Evolutionary conservation across 2,329 filamentous ascomycete genomes (phyloP).

Genomic region (Neonectria punicea): DNA sequence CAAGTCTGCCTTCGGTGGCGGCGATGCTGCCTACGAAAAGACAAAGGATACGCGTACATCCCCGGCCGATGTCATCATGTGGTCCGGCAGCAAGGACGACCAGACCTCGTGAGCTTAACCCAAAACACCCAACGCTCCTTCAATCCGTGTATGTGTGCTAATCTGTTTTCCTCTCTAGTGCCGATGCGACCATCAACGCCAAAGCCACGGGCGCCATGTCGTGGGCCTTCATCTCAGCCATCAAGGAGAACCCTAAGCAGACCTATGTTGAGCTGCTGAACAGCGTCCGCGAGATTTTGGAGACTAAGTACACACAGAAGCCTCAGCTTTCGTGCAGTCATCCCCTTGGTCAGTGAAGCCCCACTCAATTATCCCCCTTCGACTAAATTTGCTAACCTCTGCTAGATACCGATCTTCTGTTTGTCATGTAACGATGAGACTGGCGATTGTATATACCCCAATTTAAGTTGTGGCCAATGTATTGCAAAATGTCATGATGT

Average conservation of each 20-base stretch:
- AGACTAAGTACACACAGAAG: slow-evolving; percentile 90
- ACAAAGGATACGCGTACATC: slow-evolving; percentile 91
- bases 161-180: slow-evolving; percentile 60
- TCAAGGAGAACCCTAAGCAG: slow-evolving; percentile 94
- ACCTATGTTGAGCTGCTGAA: slow-evolving; percentile 96
- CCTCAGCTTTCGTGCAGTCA: slow-evolving; percentile 97
- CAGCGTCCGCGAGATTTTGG: slow-evolving; percentile 90
- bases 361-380: background rate
- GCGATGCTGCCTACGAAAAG: slow-evolving; percentile 81
- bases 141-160: slow-evolving; percentile 25
- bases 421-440: slow-evolving; percentile 66
- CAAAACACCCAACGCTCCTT: slow-evolving; percentile 13
- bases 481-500: slow-evolving; percentile 1
- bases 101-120: slow-evolving; percentile 76
- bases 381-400: slow-evolving; percentile 9
- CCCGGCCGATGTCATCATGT: slow-evolving; percentile 96
- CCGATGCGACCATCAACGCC: slow-evolving; percentile 87
- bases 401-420: slow-evolving; percentile 71
- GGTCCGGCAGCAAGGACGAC: slow-evolving; percentile 94
- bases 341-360: slow-evolving; percentile 78
- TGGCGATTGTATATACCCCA: background rate
- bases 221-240: slow-evolving; percentile 91
- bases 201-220: slow-evolving; percentile 98
- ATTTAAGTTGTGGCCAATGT: background rate
- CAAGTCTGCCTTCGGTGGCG: slow-evolving; percentile 85